Conservation (phyloP, 2,329 filamentous ascomycete species). For the Hyphodiscus sp. region DNA sequence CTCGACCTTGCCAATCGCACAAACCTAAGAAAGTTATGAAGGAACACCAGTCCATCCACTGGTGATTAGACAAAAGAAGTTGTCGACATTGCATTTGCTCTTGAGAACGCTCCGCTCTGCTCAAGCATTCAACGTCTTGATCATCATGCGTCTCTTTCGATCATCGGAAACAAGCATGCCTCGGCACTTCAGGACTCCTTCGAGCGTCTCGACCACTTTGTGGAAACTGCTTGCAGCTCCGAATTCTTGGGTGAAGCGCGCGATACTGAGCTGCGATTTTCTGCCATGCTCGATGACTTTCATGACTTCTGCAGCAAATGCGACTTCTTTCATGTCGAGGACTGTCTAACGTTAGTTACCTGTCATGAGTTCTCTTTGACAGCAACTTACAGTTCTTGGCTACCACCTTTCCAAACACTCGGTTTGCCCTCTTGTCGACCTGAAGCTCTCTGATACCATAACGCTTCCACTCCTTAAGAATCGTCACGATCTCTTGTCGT, state of each 20-base stretch:
- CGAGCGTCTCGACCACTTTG: slow-evolving; percentile 71
- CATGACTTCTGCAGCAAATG: slow-evolving; percentile 81
- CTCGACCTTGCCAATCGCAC: not conserved
- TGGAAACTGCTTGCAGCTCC: slow-evolving; percentile 90
- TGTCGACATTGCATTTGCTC: not conserved
- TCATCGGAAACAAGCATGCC: slow-evolving; percentile 63
- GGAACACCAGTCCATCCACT: not conserved
- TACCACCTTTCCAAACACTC: slow-evolving; percentile 72
- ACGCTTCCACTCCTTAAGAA: slow-evolving; percentile 55
- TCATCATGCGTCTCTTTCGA: slow-evolving; percentile 65
- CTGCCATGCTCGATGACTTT: slow-evolving; percentile 81
- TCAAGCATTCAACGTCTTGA: slow-evolving; percentile 47
- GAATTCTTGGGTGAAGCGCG: slow-evolving; percentile 80
- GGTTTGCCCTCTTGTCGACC: slow-evolving; percentile 71
- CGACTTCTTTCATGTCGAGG: slow-evolving; percentile 78
- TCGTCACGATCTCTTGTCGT: slow-evolving; percentile 67
- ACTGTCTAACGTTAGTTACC: slow-evolving; percentile 41
- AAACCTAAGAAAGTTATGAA: not conserved
- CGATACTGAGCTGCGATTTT: slow-evolving; percentile 68
- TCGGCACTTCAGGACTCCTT: slow-evolving; percentile 58
- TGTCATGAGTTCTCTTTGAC: not conserved
- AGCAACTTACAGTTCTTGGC: slow-evolving; percentile 66
- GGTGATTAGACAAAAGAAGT: not conserved
- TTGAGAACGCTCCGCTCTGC: not conserved
- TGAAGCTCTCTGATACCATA: slow-evolving; percentile 73